Percentiles rank a stretch among this genome's conserved stretches.
Conservation (phyloP, 176 grass and related monocot genomes). For the Hordeum marinum region DNA sequence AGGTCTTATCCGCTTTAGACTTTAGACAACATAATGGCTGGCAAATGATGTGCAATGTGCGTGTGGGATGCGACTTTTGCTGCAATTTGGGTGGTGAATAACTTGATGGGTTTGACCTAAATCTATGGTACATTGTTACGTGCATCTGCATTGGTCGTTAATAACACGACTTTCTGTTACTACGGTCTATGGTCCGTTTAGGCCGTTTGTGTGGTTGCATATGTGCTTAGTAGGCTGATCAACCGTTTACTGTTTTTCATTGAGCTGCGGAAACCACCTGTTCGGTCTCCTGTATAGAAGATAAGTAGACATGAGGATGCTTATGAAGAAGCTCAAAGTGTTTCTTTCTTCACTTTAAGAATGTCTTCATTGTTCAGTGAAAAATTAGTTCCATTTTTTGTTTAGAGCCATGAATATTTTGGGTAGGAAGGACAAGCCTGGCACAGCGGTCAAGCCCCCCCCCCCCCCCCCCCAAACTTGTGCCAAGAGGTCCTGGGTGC, state of each 20-base stretch:
- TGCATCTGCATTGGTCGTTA: background rate
- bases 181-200: background rate
- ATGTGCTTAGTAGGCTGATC: slow-evolving; percentile 4
- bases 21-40: background rate
- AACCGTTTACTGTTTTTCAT: background rate
- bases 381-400: background rate
- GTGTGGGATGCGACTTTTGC: background rate
- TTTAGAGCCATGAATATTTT: no score
- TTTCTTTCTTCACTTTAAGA: background rate
- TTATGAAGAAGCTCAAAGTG: background rate
- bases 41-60: background rate
- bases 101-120: background rate
- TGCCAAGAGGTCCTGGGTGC: no score
- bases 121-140: background rate
- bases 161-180: background rate
- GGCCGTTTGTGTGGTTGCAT: background rate
- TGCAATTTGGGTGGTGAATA: background rate
- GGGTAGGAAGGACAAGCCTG: no score
- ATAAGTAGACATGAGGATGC: background rate
- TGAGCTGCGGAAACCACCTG: background rate
- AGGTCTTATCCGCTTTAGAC: background rate
- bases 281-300: background rate
- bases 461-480: no score
- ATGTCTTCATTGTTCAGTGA: background rate
- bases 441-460: no score